Evolutionary conservation across 208 protist species (phyloP).

Genomic region (Crithidia sp.): DNA sequence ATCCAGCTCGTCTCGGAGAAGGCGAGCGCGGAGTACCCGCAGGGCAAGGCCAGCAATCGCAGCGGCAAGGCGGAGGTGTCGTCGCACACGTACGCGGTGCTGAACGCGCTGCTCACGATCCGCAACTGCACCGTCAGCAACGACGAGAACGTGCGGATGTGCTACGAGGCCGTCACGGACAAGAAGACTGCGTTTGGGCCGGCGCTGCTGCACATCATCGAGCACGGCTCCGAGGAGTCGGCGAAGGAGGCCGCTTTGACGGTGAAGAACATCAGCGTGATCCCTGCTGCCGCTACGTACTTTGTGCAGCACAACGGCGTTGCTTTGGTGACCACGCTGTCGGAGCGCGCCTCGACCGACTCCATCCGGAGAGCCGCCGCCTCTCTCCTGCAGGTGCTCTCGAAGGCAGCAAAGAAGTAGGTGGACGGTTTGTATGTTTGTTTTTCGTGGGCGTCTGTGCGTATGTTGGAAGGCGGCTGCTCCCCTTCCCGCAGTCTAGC

Average conservation of each 20-base stretch:
- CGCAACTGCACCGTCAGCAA: slow-evolving; percentile 83
- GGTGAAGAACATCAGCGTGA: slow-evolving; percentile 81
- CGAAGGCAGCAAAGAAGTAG: slow-evolving; percentile 29
- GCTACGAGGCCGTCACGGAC: slow-evolving; percentile 38
- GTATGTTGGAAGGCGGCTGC: too few relatives aligned
- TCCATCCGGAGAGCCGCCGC: slow-evolving; percentile 64
- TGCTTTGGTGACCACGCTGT: slow-evolving; percentile 50
- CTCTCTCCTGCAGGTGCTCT: slow-evolving; percentile 71
- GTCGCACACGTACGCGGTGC: slow-evolving; percentile 70
- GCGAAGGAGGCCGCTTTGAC: slow-evolving; percentile 84
- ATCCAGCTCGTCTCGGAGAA: slow-evolving; percentile 76
- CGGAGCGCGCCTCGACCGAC: slow-evolving; percentile 71
- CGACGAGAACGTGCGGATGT: slow-evolving; percentile 62
- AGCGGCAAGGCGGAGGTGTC: slow-evolving; percentile 32
- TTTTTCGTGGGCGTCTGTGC: too few relatives aligned
- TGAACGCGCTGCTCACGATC: slow-evolving; percentile 82
- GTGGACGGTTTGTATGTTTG: not conserved
- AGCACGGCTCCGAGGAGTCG: slow-evolving; percentile 86
- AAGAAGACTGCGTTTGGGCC: slow-evolving; percentile 44
- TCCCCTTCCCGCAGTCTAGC: too few relatives aligned
- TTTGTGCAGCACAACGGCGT: slow-evolving; percentile 55
- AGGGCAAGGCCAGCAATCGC: slow-evolving; percentile 28
- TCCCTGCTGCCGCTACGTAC: slow-evolving; percentile 50
- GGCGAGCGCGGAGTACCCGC: slow-evolving; percentile 58
- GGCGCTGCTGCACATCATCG: slow-evolving; percentile 77